These are phyloP conservation scores for Glycine latifolia DNA, from an alignment of 306 rosid genomes.

Conservation along the genomic window DNA sequence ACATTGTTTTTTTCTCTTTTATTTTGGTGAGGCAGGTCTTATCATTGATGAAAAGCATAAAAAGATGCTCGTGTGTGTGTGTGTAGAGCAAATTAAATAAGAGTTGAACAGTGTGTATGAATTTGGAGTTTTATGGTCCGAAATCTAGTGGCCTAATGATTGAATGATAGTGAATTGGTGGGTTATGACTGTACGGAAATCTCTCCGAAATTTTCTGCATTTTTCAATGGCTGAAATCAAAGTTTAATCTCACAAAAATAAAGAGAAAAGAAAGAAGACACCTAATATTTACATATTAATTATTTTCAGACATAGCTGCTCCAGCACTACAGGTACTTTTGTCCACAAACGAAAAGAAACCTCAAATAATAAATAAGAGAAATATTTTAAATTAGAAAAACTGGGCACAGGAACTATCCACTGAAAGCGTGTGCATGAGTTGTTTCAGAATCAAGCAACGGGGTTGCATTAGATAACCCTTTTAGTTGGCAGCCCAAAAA, in stretches of 20 bases:
- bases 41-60: background rate
- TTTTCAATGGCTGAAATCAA: slow-evolving; percentile 18
- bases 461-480: slow-evolving; percentile 23
- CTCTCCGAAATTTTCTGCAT: slow-evolving; percentile 22
- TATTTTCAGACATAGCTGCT: background rate
- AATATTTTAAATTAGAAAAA: background rate
- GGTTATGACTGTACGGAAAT: slow-evolving; percentile 35
- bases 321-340: slow-evolving; percentile 30
- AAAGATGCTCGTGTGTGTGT: slow-evolving; percentile 5
- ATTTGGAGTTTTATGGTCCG: slow-evolving; percentile 49
- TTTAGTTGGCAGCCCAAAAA: slow-evolving; percentile 45
- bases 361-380: background rate
- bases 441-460: slow-evolving; percentile 38
- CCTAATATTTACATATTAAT: slow-evolving; percentile 23
- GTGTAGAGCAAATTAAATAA: background rate
- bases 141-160: slow-evolving; percentile 55
- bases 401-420: background rate
- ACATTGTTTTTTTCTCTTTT: slow-evolving; percentile 15
- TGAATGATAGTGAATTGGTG: slow-evolving; percentile 30
- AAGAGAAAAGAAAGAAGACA: background rate
- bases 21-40: slow-evolving; percentile 23
- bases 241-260: background rate
- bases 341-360: background rate
- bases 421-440: slow-evolving; percentile 39
- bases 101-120: slow-evolving; percentile 49